These are phyloP conservation scores for Ogataea angusta DNA, from an alignment of 805 yeast species.

Conservation along the genomic window DNA sequence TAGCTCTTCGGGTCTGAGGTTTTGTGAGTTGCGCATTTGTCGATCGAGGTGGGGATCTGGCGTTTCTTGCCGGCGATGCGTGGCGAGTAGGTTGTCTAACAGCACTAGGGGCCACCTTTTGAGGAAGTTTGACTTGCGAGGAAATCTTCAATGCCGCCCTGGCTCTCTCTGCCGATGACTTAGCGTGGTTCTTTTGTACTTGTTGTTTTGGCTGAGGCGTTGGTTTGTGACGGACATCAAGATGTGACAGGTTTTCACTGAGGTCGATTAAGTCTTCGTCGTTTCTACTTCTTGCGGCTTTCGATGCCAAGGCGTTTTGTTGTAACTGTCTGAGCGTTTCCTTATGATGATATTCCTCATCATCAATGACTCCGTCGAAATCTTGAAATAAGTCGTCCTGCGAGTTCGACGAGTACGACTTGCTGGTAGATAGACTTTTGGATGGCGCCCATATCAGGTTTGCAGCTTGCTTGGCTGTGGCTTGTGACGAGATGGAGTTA, in stretches of 20 bases:
- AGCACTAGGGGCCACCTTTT: slow-evolving; percentile 14
- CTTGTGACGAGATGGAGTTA: slow-evolving; percentile 9
- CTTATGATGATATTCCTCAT: slow-evolving; percentile 23
- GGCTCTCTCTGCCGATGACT: slow-evolving; percentile 30
- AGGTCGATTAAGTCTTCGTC: slow-evolving; percentile 17
- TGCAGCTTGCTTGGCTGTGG: slow-evolving; percentile 35
- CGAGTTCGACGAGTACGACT: slow-evolving; percentile 25
- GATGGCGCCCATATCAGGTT: slow-evolving; percentile 38
- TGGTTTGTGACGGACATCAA: slow-evolving; percentile 15
- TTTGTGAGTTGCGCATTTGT: slow-evolving; percentile 2
- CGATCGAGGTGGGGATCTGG: slow-evolving; percentile 15
- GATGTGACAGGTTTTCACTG: slow-evolving; percentile 11
- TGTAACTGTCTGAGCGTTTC: slow-evolving; percentile 30
- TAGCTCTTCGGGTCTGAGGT: slow-evolving; percentile 7
- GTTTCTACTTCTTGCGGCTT: slow-evolving; percentile 15
- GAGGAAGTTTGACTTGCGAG: slow-evolving; percentile 30
- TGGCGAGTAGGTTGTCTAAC: slow-evolving; percentile 5
- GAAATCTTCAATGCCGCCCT: slow-evolving; percentile 33
- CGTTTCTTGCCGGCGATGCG: slow-evolving; percentile 14
- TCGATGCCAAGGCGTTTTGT: slow-evolving; percentile 23
- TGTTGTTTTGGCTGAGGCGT: slow-evolving; percentile 1
- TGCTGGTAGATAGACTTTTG: slow-evolving; percentile 25
- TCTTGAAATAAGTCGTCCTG: slow-evolving; percentile 26
- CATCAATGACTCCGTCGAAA: slow-evolving; percentile 25
- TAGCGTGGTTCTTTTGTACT: slow-evolving; percentile 9